Percentiles rank a stretch among this genome's conserved stretches.
These are phyloP conservation scores for Cladophialophora carrionii DNA, from an alignment of 2,329 filamentous ascomycete species.

Conservation along the genomic window DNA sequence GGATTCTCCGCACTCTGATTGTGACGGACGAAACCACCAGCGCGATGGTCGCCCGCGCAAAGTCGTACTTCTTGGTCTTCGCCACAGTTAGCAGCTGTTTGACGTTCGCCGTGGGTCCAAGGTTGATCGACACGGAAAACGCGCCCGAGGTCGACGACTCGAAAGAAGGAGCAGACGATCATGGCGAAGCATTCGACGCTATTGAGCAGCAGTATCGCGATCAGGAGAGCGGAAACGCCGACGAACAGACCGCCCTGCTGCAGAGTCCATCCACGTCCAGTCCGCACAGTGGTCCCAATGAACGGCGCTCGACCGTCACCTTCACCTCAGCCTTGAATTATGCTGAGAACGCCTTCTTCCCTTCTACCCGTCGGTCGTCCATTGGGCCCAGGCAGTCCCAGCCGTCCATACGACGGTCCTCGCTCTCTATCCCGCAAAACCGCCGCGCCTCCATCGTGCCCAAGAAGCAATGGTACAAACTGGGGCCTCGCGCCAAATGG, in stretches of 20 bases:
- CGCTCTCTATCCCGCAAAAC: constrained; percentile 14
- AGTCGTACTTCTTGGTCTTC: constrained; percentile 69
- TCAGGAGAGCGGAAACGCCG: constrained; percentile 32
- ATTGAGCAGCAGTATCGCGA: constrained; percentile 24
- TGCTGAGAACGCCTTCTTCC: constrained; percentile 59
- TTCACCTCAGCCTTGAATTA: constrained; percentile 37
- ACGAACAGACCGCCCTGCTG: constrained; percentile 27
- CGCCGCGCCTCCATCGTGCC: constrained; percentile 30
- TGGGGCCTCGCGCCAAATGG: constrained; percentile 47
- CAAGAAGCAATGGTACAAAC: constrained; percentile 41
- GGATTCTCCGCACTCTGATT: constrained; percentile 58
- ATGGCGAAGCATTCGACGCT: constrained; percentile 11
- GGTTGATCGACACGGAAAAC: constrained; percentile 57
- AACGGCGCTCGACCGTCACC: constrained; percentile 15
- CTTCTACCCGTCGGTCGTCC: constrained; percentile 39
- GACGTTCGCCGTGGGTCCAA: constrained; percentile 66
- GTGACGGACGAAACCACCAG: constrained; percentile 49
- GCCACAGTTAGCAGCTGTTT: constrained; percentile 66
- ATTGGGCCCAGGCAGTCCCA: background rate
- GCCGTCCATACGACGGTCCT: constrained; percentile 3
- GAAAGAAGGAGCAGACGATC: constrained; percentile 45
- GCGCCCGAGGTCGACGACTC: constrained; percentile 38
- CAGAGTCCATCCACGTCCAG: constrained; percentile 5
- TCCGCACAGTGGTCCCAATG: background rate
- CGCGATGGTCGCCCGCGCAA: constrained; percentile 61